Base-by-base conservation (phyloP, 2,329 filamentous ascomycete genomes). In the Colletotrichum filicis region DNA sequence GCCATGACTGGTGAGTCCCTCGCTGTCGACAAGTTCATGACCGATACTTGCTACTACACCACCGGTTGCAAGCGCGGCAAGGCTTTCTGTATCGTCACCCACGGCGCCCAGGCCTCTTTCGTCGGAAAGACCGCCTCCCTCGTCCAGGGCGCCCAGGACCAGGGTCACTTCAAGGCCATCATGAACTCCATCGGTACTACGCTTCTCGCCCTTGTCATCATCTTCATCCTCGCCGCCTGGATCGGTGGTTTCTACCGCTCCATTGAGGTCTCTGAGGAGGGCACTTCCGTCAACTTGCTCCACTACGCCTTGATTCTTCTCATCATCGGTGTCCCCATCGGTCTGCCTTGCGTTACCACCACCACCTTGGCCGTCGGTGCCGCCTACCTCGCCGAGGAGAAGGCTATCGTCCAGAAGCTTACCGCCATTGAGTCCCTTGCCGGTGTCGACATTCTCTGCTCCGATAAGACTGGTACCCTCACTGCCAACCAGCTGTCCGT, bases 21-120 rank as follows among this genome's bases (percentile, higher is more conserved):
- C 76, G 93, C 93, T 76, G 93, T 94, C 75, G 92, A 93, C 84
- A 93, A 93, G 85, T 93, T 93, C 86, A 93, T 95, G 90, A 91
- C 92, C 74, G 93, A 94, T 79, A 86, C 88, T 74, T 88, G 92
- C 80, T 94, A 93, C 88, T 94, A 94, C 87, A 94, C 93, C 74
- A 94, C 93, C 75, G 92, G 93, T 78, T 94, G 93, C 88, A 95
- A 94, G 89, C 92, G 93, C 81, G 92, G 93, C 79, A 94, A 94
- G 85, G 91, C 92, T 74, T 94, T 92, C 82, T 91, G 87, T 79
- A 87, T 95, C 75, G 88, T 91, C 79, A 89, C 89, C 73, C 89
- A 91, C 76, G 90, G 91, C 75, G 93, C 93, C 68, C 90, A 88
- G 80, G 88, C 90, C 84, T 94, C 92, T 72, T 95, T 94, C 86